Conservation (phyloP, 441 rosid genomes). For the Pelargonium australe region DNA sequence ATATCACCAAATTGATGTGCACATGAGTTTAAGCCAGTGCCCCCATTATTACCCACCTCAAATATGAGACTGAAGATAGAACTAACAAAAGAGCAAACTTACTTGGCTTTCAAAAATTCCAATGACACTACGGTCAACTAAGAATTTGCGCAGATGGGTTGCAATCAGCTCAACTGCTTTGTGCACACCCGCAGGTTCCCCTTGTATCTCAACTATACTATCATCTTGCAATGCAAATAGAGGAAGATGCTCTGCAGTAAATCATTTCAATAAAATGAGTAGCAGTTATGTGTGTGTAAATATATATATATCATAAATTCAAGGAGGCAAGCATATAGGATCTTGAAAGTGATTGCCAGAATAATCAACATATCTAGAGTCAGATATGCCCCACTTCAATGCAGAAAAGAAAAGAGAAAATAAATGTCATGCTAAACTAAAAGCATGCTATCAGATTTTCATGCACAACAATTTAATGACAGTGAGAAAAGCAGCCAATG, state of each 20-base stretch:
- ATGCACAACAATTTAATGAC: background rate
- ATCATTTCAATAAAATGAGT: conserved; percentile 8
- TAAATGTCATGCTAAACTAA: background rate
- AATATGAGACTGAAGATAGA: background rate
- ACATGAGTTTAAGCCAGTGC: background rate
- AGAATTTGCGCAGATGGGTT: conserved; percentile 28
- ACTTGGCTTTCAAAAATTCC: conserved; percentile 30
- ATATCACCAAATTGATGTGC: too few species aligned
- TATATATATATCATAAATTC: background rate
- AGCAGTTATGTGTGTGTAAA: background rate
- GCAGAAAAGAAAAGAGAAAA: background rate
- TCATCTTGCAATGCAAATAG: conserved; percentile 32
- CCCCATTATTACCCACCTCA: background rate
- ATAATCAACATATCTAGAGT: conserved; percentile 1
- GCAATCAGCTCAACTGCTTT: conserved; percentile 35
- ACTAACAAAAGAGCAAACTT: conserved; percentile 5
- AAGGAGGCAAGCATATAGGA: background rate
- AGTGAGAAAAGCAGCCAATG: background rate
- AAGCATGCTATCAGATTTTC: conserved; percentile 2
- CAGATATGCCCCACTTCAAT: too few species aligned
- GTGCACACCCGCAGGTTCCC: conserved; percentile 29
- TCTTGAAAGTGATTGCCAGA: background rate
- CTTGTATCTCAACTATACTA: conserved; percentile 30
- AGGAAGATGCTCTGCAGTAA: conserved; percentile 29
- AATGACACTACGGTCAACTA: conserved; percentile 32